A percentile compares a stretch with the other conserved stretches of the same genome.
These are phyloP conservation scores for Flaveria robusta DNA, from an alignment of 129 eudicot species.

Conservation along the genomic window DNA sequence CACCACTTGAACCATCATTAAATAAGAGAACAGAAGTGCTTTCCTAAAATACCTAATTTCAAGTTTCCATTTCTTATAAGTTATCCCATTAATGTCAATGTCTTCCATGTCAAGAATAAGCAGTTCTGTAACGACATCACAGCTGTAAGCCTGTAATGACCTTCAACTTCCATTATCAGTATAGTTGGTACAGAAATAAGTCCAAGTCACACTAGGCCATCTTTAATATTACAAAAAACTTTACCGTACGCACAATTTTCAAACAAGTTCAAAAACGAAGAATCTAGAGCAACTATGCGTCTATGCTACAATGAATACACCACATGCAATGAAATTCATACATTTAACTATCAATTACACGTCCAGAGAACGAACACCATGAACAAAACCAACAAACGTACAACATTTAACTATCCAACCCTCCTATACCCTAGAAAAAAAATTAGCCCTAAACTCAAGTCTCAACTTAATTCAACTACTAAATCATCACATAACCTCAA, in stretches of 20 bases:
- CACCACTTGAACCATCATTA: background rate
- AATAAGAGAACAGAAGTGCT: background rate
- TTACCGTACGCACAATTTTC: background rate
- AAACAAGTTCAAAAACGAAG: slow-evolving; percentile 7
- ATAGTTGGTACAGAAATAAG: background rate
- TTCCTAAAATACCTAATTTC: background rate
- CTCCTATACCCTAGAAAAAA: slow-evolving; percentile 23
- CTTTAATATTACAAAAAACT: background rate
- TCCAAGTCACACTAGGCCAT: background rate
- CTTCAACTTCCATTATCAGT: slow-evolving; percentile 19
- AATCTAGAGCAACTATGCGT: slow-evolving; percentile 11
- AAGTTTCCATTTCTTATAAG: background rate
- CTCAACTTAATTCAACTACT: slow-evolving; percentile 31
- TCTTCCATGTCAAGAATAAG: slow-evolving; percentile 3
- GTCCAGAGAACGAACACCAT: too few relatives aligned
- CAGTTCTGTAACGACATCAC: slow-evolving; percentile 5
- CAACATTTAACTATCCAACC: background rate
- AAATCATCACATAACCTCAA: slow-evolving; percentile 3
- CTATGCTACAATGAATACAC: slow-evolving; percentile 13
- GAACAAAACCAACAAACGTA: too few relatives aligned
- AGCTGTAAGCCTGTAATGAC: background rate
- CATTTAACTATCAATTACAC: background rate
- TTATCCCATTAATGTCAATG: background rate
- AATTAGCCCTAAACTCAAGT: slow-evolving; percentile 3
- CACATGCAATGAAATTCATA: slow-evolving; percentile 9